Conservation (phyloP, 2,329 filamentous ascomycete species). For the Tolypocladium pustulatum region DNA sequence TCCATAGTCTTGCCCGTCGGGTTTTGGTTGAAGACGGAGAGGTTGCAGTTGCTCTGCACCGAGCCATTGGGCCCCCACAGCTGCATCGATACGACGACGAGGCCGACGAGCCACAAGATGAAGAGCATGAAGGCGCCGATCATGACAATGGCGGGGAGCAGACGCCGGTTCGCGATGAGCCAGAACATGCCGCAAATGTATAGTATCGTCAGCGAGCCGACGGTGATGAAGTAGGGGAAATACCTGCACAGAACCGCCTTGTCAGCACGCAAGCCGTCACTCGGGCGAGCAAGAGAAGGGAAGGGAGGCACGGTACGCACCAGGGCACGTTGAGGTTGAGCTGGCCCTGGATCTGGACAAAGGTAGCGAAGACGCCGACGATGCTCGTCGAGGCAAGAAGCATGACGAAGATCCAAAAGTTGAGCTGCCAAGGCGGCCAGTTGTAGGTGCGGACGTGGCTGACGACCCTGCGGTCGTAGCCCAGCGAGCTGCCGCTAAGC, state of each 20-base stretch:
- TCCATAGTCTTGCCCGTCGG: constrained; percentile 39
- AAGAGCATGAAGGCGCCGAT: constrained; percentile 57
- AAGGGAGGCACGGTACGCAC: constrained; percentile 25
- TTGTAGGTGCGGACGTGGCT: constrained; percentile 48
- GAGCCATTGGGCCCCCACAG: constrained; percentile 50
- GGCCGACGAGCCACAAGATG: constrained; percentile 55
- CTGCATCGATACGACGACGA: constrained; percentile 51
- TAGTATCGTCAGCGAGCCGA: constrained; percentile 46
- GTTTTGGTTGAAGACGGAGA: constrained; percentile 41
- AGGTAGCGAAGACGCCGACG: constrained; percentile 50
- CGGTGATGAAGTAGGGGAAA: constrained; percentile 55
- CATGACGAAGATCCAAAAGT: constrained; percentile 59
- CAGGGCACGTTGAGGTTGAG: constrained; percentile 47
- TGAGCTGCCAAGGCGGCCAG: constrained; percentile 58
- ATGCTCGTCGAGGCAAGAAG: constrained; percentile 46
- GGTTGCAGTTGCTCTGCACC: constrained; percentile 49
- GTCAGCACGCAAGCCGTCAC: neutral
- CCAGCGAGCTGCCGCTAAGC: constrained; percentile 26
- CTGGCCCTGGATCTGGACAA: constrained; percentile 47
- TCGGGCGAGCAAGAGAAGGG: neutral
- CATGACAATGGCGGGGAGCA: constrained; percentile 52
- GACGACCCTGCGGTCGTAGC: constrained; percentile 31
- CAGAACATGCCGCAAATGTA: constrained; percentile 58
- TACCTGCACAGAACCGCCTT: constrained; percentile 36
- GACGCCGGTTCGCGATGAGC: constrained; percentile 49